Evolutionary conservation across 1,284 basidiomycete genomes (phyloP).

Genomic region (Agaricales sp.): DNA sequence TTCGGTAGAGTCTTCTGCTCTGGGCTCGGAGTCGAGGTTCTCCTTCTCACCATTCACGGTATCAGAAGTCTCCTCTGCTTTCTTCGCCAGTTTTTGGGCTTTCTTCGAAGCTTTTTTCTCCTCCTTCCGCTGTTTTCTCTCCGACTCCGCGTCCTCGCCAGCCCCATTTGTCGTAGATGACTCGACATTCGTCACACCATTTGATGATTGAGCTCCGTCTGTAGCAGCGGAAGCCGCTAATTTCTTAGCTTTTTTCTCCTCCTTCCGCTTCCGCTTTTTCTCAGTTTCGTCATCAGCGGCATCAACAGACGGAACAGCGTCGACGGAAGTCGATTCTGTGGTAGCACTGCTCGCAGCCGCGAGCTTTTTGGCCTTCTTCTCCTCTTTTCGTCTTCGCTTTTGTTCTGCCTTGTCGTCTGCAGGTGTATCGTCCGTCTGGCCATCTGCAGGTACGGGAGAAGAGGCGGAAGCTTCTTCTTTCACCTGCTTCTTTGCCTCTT

Average conservation of each 20-base stretch:
- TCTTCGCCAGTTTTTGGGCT: too few relatives aligned
- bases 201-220: constrained; percentile 5
- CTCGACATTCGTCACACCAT: not conserved
- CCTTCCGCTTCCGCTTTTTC: constrained; percentile 10
- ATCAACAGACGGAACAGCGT: too few relatives aligned
- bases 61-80: too few relatives aligned
- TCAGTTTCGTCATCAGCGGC: constrained; percentile 10
- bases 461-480: too few relatives aligned
- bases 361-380: constrained; percentile 10
- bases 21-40: too few relatives aligned
- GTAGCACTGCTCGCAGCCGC: constrained; percentile 6
- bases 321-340: not conserved
- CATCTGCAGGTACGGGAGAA: too few relatives aligned
- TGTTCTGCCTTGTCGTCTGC: not conserved
- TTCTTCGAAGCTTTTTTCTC: constrained; percentile 11
- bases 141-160: constrained; percentile 12
- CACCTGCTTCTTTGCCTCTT: constrained; percentile 19
- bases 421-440: constrained; percentile 15
- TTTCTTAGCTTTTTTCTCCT: not conserved
- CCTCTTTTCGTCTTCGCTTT: not conserved
- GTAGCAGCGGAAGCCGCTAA: not conserved
- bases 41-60: too few relatives aligned
- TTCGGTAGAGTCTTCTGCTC: too few relatives aligned
- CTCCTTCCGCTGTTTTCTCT: constrained; percentile 14
- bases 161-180: constrained; percentile 7